Evolutionary conservation across 2,329 filamentous ascomycete genomes (phyloP), one percentile per base, ranked within the genome.

Genomic region (Claviceps monticola): DNA sequence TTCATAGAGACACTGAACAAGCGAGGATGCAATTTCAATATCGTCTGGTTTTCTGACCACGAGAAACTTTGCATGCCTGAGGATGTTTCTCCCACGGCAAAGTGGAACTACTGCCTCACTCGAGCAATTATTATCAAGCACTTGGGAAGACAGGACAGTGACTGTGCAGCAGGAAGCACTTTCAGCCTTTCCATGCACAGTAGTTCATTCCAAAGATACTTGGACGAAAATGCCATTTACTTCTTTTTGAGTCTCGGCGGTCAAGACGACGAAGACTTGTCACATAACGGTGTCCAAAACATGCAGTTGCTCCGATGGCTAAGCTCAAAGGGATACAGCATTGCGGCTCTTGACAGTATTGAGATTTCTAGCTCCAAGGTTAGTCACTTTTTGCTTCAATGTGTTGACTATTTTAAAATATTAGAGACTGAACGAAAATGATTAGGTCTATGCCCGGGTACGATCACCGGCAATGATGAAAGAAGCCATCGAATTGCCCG

Each of bases 21-120:
- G 51, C 73, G 83, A 48, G 80, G 82, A 50, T 88, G 84, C 63
- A 79, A 81, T 52, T 89, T 88, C 58, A 76, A 88, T 55, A 64
- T 89, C 55, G 68, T 81, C 16, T 90, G 87, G 68, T 86, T 89
- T 59, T 71, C 79, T 26, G 67, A 70, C 51, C 71, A 82, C 51
- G 66, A 74, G 56, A 61, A 70, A 5, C 67, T 82, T 11, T 84
- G 79, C 58, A 64, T 83, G 14, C 80, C 83, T 4, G 45, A 56
- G 2, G 52, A 56, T 4, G 51, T 37, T 3, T 48, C 60, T 2
- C 52, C 46, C 0, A 53, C 45, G 1, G 16, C n/a, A n/a, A 17
- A 46, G 4, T 64, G 62, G 58, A 83, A 80, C 58, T 87, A 81
- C 59, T 68, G 75, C 1, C 71, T 88, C 8, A 76, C 81, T 13